Conservation (phyloP, 129 eudicot species). For the carrot (Daucus carota) region DNA sequence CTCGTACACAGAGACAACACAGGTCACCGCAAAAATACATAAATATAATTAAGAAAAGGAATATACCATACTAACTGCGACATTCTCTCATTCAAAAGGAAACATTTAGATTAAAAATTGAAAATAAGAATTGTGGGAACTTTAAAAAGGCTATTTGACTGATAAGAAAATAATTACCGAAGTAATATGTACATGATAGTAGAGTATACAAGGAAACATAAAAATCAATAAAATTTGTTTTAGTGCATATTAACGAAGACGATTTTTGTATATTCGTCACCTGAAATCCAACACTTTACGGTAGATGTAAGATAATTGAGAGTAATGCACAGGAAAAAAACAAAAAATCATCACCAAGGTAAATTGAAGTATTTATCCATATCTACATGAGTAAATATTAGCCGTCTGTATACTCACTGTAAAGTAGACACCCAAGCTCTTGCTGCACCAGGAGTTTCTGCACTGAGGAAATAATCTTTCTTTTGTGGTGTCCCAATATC, state of each 20-base stretch:
- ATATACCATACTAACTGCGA: background rate
- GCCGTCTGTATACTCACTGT: conserved; percentile 54
- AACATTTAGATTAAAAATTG: background rate
- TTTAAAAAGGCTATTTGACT: background rate
- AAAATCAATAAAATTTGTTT: background rate
- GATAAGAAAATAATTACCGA: background rate
- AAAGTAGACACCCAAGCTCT: conserved; percentile 94
- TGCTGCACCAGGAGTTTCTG: conserved; percentile 99
- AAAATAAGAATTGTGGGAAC: background rate
- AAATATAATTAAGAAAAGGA: background rate
- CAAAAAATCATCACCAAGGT: background rate
- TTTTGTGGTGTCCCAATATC: conserved; percentile 95
- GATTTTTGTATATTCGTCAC: background rate
- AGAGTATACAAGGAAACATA: background rate
- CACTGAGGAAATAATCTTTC: conserved; percentile 91
- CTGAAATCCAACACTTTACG: background rate
- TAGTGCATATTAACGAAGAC: background rate
- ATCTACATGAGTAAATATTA: background rate
- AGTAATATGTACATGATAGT: background rate
- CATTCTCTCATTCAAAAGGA: background rate
- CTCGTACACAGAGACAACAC: background rate
- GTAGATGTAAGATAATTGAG: background rate
- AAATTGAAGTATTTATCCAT: background rate
- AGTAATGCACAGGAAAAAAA: background rate
- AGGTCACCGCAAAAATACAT: background rate